These are phyloP conservation scores for Phoma sp. DNA, from an alignment of 2,329 filamentous ascomycete genomes.

Conservation along the genomic window DNA sequence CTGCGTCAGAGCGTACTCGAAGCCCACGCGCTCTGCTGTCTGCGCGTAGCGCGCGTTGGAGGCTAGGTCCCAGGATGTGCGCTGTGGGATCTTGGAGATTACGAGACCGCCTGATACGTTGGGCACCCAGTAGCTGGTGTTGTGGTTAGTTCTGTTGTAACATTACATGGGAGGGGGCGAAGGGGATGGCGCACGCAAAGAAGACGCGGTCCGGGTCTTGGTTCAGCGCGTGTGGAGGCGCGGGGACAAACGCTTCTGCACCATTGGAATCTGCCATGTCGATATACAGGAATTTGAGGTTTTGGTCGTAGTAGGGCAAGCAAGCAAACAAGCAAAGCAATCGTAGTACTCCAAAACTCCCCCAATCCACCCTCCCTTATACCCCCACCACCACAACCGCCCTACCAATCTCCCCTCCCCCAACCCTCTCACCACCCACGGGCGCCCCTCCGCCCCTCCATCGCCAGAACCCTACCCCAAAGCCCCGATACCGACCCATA, in stretches of 20 bases:
- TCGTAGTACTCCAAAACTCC: too few relatives aligned
- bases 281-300: too few relatives aligned
- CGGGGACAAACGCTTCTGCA: conserved; percentile 32
- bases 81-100: conserved; percentile 60
- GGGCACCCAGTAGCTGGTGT: conserved; percentile 58
- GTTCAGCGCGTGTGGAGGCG: conserved; percentile 46
- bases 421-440: too few relatives aligned
- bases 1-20: conserved; percentile 60
- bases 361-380: too few relatives aligned
- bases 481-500: too few relatives aligned
- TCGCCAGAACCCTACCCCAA: too few relatives aligned
- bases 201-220: conserved; percentile 53
- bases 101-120: conserved; percentile 62
- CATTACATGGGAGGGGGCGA: not conserved
- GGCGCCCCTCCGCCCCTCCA: too few relatives aligned
- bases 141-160: not conserved
- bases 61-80: conserved; percentile 57
- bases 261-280: conserved; percentile 10
- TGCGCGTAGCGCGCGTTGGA: conserved; percentile 58
- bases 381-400: too few relatives aligned
- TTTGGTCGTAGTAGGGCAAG: not conserved
- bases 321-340: not conserved
- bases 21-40: conserved; percentile 57
- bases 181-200: conserved; percentile 47
- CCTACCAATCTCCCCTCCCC: too few relatives aligned